A percentile compares a stretch with the other conserved stretches of the same genome.
These are phyloP conservation scores for Rasamsonia emersonii DNA, from an alignment of 2,329 filamentous ascomycete genomes.

Conservation along the genomic window DNA sequence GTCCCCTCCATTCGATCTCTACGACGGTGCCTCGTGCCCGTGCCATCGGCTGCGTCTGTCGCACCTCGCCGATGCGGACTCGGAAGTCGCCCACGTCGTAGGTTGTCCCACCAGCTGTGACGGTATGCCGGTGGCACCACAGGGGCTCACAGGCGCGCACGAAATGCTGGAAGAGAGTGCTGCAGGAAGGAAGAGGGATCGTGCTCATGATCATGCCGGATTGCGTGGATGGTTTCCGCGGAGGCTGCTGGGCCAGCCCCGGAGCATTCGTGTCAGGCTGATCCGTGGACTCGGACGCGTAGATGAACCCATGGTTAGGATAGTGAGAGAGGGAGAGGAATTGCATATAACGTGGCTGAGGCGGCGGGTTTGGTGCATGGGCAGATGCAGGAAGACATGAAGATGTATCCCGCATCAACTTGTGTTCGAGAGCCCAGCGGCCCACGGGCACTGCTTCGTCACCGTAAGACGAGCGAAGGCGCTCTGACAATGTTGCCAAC, in stretches of 20 bases:
- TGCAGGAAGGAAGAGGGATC: constrained; percentile 25
- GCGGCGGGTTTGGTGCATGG: constrained; percentile 18
- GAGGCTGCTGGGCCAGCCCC: constrained; percentile 1
- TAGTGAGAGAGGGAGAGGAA: constrained; percentile 34
- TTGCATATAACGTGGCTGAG: constrained; percentile 32
- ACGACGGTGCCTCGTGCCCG: constrained; percentile 34
- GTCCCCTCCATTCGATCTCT: constrained; percentile 36
- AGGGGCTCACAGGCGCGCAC: constrained; percentile 33
- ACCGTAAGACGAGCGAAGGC: constrained; percentile 27
- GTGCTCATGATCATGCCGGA: constrained; percentile 31
- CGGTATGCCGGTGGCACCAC: constrained; percentile 34
- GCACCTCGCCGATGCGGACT: constrained; percentile 34
- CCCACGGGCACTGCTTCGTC: constrained; percentile 27
- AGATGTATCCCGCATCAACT: constrained; percentile 35
- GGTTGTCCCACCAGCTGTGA: constrained; percentile 27
- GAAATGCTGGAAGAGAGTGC: constrained; percentile 32
- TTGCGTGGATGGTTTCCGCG: constrained; percentile 3
- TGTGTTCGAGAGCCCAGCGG: constrained; percentile 35
- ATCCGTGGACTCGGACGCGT: constrained; percentile 25
- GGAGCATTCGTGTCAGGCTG: constrained; percentile 3
- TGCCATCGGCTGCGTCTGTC: constrained; percentile 29
- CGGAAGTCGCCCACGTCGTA: constrained; percentile 37
- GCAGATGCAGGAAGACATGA: constrained; percentile 29
- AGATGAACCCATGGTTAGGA: constrained; percentile 32
- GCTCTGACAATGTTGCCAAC: constrained; percentile 26